phyloP scores from a whole-genome alignment of 108 stramenopile genomes.

The Nannochloropsis gaditana region DNA sequence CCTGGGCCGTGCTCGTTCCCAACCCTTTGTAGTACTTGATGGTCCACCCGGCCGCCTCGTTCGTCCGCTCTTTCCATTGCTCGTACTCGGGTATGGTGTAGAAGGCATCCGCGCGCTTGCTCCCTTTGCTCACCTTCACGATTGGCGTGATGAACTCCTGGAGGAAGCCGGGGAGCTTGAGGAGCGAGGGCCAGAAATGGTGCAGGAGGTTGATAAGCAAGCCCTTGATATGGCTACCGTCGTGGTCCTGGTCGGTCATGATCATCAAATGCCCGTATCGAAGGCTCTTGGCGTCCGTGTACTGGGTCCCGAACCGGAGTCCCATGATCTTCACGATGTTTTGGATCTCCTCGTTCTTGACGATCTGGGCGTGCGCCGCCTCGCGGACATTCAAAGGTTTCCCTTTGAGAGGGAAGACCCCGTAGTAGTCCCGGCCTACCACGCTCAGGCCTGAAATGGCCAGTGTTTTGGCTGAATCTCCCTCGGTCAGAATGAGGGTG shows the following conservation, averaged over 20 bases:
- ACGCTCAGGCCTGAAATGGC: slow-evolving; percentile 88
- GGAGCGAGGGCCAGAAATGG: slow-evolving; percentile 90
- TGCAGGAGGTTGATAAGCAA: slow-evolving; percentile 99
- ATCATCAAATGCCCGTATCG: slow-evolving; percentile 96
- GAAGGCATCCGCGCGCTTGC: slow-evolving; percentile 47
- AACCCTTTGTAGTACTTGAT: slow-evolving; percentile 98
- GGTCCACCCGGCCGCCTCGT: slow-evolving; percentile 85
- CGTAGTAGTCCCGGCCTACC: slow-evolving; percentile 86
- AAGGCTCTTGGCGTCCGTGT: slow-evolving; percentile 79
- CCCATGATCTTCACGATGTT: slow-evolving; percentile 96
- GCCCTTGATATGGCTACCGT: slow-evolving; percentile 99
- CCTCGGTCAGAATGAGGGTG: slow-evolving; percentile 96
- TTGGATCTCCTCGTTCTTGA: slow-evolving; percentile 90
- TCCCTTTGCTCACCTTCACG: slow-evolving; percentile 88
- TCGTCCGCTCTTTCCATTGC: slow-evolving; percentile 76
- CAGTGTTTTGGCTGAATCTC: slow-evolving; percentile 95
- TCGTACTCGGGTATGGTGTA: slow-evolving; percentile 85
- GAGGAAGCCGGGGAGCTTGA: slow-evolving; percentile 88
- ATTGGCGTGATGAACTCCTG: slow-evolving; percentile 99
- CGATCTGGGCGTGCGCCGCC: slow-evolving; percentile 68
- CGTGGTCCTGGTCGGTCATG: slow-evolving; percentile 99
- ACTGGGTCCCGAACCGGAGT: slow-evolving; percentile 77
- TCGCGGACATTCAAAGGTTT: slow-evolving; percentile 96
- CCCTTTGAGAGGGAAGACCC: slow-evolving; percentile 96
- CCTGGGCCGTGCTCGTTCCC: slow-evolving; percentile 87